Evolutionary conservation across 2,329 filamentous ascomycete species (phyloP), one percentile per base, ranked within the genome.

Genomic region (Diaporthe sp.): DNA sequence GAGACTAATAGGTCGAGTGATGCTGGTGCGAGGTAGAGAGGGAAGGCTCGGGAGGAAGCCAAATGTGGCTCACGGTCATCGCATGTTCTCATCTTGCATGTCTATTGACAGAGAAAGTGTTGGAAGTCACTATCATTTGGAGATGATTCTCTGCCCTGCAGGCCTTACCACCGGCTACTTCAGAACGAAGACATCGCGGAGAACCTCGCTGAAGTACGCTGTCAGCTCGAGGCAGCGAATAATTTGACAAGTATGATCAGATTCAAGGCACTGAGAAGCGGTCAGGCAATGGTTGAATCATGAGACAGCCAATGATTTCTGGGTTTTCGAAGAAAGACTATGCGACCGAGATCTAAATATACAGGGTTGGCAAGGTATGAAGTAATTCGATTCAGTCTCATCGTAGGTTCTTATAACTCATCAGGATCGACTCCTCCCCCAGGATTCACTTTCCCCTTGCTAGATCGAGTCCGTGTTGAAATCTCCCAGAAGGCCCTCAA

Each of bases 401-500:
- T 34, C 17, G 19, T 39, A 10, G 31, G 53, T 22, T 4, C 15
- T 76, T 34, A 76, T 34, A 74, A 17, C 51, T 76, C 75, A 49
- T 72, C 68, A 58, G 25, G 34, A 39, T 39, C 44, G 12, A n/a
- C n/a, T 49, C 53, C 15, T 39, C 44, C 3, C 42, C 67, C 22
- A 7, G 34, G 5, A 25, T 34, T 60, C 34, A 7, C 39, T 17
- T 39, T 55, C 60, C 37, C 25, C n/a, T 51, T 34, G 25, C 60
- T 49, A 31, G 57, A 53, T 22, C 68, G 65, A 46, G 55, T 65
- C 49, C 71, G 58, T 37, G 46, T 76, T 49, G 60, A 72, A 12
- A 73, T 77, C 28, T 76, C 76, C 72, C 77, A 76, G 34, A 65
- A 65, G 10, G 72, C 76, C 53, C 74, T 72, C 31, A 77, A 46